Conservation (phyloP, 331 rosid genomes). For the Saraca asoca region DNA sequence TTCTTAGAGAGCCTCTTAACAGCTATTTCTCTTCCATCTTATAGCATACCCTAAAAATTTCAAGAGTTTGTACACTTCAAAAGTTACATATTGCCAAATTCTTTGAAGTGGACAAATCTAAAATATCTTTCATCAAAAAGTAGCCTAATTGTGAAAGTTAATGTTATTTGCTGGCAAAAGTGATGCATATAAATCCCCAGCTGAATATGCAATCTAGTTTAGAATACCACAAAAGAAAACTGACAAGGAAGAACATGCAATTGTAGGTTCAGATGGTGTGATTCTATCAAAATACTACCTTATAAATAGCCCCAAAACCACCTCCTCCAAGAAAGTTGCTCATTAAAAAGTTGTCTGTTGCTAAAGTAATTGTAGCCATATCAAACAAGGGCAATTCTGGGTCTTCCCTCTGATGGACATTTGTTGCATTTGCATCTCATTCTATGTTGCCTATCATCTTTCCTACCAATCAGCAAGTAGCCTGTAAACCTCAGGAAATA, state of each 20-base stretch:
- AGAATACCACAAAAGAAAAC: neutral
- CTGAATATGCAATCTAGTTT: too few relatives aligned
- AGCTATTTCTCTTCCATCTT: conserved; percentile 32
- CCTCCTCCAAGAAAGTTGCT: conserved; percentile 31
- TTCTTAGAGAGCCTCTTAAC: conserved; percentile 29
- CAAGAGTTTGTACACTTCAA: neutral
- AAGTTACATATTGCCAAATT: neutral
- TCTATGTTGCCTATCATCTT: neutral
- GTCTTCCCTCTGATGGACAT: conserved; percentile 13
- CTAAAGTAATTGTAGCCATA: conserved; percentile 24
- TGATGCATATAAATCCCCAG: too few relatives aligned
- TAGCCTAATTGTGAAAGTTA: neutral
- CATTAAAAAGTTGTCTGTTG: conserved; percentile 32
- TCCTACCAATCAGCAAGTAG: conserved; percentile 3
- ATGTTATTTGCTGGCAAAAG: too few relatives aligned
- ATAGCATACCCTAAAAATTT: conserved; percentile 21
- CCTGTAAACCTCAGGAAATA: neutral
- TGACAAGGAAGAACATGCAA: neutral
- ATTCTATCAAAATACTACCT: conserved; percentile 27
- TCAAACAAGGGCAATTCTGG: conserved; percentile 35
- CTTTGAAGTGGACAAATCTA: neutral
- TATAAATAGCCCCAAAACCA: conserved; percentile 36
- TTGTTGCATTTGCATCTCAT: neutral
- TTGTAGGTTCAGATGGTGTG: neutral
- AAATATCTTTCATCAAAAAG: neutral